Evolutionary conservation across 768 basidiomycete genomes (phyloP).

Genomic region (Lactifluus subvellereus): DNA sequence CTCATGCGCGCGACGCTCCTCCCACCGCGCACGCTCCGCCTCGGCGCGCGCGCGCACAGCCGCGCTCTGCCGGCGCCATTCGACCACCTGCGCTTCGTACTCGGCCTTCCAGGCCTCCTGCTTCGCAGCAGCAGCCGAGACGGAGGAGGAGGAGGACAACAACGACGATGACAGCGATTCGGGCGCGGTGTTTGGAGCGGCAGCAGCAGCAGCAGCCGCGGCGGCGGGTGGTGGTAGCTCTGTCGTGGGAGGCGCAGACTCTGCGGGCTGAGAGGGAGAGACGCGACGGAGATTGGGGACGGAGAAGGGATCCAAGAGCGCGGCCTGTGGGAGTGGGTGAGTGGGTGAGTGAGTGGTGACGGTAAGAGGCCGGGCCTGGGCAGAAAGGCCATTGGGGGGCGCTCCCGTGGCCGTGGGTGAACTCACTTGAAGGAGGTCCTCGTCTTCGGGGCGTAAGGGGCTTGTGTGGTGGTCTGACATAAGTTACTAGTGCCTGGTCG

Average conservation of each 20-base stretch:
- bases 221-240: not conserved
- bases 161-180: not conserved
- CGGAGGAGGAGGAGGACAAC: not conserved
- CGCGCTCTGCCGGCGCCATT: constrained; percentile 70
- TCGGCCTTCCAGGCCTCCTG: constrained; percentile 57
- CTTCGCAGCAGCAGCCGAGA: constrained; percentile 23
- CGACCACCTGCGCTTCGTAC: constrained; percentile 61
- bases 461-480: constrained; percentile 12
- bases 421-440: constrained; percentile 24
- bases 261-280: constrained; percentile 6
- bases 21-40: constrained; percentile 66
- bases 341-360: not conserved
- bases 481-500: not conserved
- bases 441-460: constrained; percentile 21
- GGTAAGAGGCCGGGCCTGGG: not conserved
- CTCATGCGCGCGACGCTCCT: constrained; percentile 54
- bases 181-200: not conserved
- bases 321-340: constrained; percentile 11
- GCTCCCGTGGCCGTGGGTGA: too few species aligned
- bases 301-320: constrained; percentile 24
- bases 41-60: constrained; percentile 71
- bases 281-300: constrained; percentile 16
- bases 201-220: not conserved
- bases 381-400: too few species aligned
- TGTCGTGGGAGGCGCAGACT: not conserved